Evolutionary conservation across 176 grass and related monocot species (phyloP).

Genomic region (Sorghum bicolor): Sorghum_bicolor_NCBIv3 NC_012878.2:45319001-45319500

Average conservation of each 20-base stretch:
- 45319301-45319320: constrained; percentile 62
- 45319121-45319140: constrained; percentile 49
- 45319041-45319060: constrained; percentile 76
- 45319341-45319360: constrained; percentile 68
- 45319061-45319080: constrained; percentile 82
- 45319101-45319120: constrained; percentile 76
- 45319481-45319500: constrained; percentile 50
- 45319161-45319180: constrained; percentile 80
- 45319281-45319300: constrained; percentile 67
- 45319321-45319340: constrained; percentile 61
- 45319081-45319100: constrained; percentile 71
- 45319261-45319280: constrained; percentile 56
- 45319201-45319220: constrained; percentile 48
- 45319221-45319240: constrained; percentile 81
- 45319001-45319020: constrained; percentile 90
- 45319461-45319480: constrained; percentile 36
- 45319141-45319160: constrained; percentile 69
- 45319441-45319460: constrained; percentile 37
- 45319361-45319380: constrained; percentile 51
- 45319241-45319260: constrained; percentile 71
- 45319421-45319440: constrained; percentile 47
- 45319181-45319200: constrained; percentile 54
- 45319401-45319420: constrained; percentile 83
- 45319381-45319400: constrained; percentile 79
- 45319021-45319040: constrained; percentile 75